Percentiles rank a stretch among this genome's conserved stretches.
These are phyloP conservation scores for Vanilla planifolia DNA, from an alignment of 106 monocot species.

Conservation along the genomic window DNA sequence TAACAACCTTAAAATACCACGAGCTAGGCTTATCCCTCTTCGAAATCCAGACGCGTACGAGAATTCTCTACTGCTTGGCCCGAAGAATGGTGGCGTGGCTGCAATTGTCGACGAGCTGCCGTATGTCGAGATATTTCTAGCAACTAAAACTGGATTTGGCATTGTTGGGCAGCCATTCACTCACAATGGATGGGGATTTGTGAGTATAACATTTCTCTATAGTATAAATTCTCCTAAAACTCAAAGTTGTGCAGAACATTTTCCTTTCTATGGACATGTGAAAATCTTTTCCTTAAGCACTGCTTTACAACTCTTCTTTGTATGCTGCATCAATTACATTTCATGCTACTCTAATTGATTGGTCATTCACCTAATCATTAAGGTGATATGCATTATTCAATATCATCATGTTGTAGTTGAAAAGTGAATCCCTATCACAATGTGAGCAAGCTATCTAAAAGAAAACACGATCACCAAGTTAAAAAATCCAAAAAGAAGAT, in stretches of 20 bases:
- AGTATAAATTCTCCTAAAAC: background rate
- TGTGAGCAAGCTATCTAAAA: no score
- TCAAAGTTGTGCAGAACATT: no score
- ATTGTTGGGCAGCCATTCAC: slow-evolving; percentile 64
- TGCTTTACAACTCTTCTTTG: no score
- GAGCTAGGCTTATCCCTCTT: slow-evolving; percentile 47
- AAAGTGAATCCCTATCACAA: no score
- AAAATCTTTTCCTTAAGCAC: no score
- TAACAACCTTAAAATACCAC: slow-evolving; percentile 33
- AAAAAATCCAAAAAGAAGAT: no score
- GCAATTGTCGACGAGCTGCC: slow-evolving; percentile 87
- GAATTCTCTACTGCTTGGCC: slow-evolving; percentile 32
- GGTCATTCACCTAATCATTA: background rate
- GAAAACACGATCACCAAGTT: no score
- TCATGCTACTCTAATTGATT: no score
- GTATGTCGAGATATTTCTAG: slow-evolving; percentile 57
- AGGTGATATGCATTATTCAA: no score
- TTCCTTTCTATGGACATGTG: background rate
- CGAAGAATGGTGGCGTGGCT: slow-evolving; percentile 64
- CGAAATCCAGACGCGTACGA: slow-evolving; percentile 40
- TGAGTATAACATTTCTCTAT: no score
- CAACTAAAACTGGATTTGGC: slow-evolving; percentile 34
- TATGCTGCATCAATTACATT: no score
- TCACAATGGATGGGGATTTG: slow-evolving; percentile 81
- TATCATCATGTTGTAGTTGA: no score